Base-by-base conservation (phyloP, 1,284 basidiomycete species). In the Xanthoconium separans region DNA sequence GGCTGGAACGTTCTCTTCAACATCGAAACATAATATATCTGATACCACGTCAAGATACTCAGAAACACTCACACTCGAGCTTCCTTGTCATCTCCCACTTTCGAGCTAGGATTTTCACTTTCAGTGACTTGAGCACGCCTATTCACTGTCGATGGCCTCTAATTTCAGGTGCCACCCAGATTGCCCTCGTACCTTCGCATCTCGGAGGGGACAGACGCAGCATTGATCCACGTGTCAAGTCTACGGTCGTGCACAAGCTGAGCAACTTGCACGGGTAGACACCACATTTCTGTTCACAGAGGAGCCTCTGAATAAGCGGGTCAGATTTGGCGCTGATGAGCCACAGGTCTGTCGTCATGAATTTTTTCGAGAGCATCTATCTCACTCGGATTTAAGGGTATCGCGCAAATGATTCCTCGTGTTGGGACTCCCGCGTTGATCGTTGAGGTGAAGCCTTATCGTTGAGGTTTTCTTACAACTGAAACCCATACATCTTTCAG, bases 221-320 rank as follows among this genome's bases (percentile, higher is more conserved):
- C 39, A 52, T 22, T 15, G 6, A 2, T 18, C 31, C 1, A 8
- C 18, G 13, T 53, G 51, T 22, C 15, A 16, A 5, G 8, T 50
- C 15, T 36, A 48, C 12, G 0, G 2, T 34, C 3, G 2, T 10
- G 41, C 16, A 8, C 51, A 53, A 34, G 34, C 40, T 37, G 46
- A 48, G 33, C 41, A 3, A 37, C 24, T 53, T 22, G 46, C 51
- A 29, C 27, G 16, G 6, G 45, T 27, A n/a, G 27, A 16, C 6
- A 9, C 44, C 4, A 44, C 6, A 4, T 47, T 48, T 27, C 41
- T n/a, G 12, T 16, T 36, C 41, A 41, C 15, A 1, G 41, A 37
- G 33, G 30, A 50, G 37, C 52, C 47, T 29, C 43, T 37, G 5
- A 54, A 29, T 29, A 54, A 54, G 41, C 24, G 11, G 6, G n/a